Evolutionary conservation across 176 grass and related monocot species (phyloP).

Genomic region (Stipa capillata): DNA sequence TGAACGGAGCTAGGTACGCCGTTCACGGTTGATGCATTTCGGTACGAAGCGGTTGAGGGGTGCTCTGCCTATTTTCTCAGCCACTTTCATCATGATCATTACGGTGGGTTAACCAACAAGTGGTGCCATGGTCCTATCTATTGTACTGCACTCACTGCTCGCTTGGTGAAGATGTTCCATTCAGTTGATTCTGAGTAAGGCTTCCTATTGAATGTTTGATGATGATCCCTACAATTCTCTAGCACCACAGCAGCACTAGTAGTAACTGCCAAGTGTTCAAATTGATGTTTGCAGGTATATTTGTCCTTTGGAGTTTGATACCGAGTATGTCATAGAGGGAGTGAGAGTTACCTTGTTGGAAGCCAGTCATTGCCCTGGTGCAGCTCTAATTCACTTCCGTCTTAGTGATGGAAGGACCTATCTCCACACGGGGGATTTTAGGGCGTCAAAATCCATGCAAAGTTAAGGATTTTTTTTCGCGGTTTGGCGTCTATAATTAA

Average conservation of each 20-base stretch:
- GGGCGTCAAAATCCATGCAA: constrained; percentile 60
- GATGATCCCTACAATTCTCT: not conserved
- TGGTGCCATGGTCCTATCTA: constrained; percentile 78
- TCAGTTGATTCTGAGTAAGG: constrained; percentile 48
- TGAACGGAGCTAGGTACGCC: constrained; percentile 35
- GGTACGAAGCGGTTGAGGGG: constrained; percentile 47
- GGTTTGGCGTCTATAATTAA: too few relatives aligned
- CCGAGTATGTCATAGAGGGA: constrained; percentile 53
- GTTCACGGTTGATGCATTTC: constrained; percentile 74
- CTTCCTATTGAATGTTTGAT: not conserved
- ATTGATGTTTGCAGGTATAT: constrained; percentile 40
- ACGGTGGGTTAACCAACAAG: constrained; percentile 62
- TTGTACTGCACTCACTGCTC: constrained; percentile 61
- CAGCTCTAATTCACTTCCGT: constrained; percentile 49
- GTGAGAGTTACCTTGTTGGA: constrained; percentile 55
- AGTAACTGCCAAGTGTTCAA: not conserved
- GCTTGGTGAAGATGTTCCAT: constrained; percentile 56
- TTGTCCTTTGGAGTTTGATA: constrained; percentile 54
- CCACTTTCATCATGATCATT: constrained; percentile 71
- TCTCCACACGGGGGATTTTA: constrained; percentile 78
- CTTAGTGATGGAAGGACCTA: constrained; percentile 49
- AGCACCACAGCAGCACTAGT: not conserved
- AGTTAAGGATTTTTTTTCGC: too few relatives aligned
- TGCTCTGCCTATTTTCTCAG: constrained; percentile 68
- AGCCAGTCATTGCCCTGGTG: constrained; percentile 78